phyloP scores from a whole-genome alignment of 2,329 filamentous ascomycete species.

The Didymella arachidicola region DNA sequence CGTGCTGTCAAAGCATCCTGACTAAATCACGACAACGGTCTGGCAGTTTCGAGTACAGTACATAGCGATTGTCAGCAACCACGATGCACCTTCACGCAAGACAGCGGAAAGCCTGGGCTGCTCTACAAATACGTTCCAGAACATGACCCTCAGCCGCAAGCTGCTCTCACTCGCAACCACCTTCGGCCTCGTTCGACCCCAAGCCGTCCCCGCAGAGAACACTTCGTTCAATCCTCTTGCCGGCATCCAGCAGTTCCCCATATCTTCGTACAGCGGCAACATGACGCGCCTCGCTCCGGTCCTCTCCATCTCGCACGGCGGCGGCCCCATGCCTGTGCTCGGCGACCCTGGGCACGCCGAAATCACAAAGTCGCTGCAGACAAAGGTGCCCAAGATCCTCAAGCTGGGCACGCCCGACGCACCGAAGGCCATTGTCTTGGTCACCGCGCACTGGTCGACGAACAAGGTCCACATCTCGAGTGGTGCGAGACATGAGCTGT shows the following conservation, averaged over 20 bases:
- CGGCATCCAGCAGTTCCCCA: slow-evolving; percentile 38
- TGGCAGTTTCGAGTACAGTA: slow-evolving; percentile 3
- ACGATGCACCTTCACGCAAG: slow-evolving; percentile 11
- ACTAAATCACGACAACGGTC: slow-evolving; percentile 25
- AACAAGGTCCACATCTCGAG: slow-evolving; percentile 61
- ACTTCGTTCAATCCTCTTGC: slow-evolving; percentile 36
- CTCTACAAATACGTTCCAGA: slow-evolving; percentile 3
- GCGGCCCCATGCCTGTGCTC: slow-evolving; percentile 65
- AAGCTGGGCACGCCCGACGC: slow-evolving; percentile 61
- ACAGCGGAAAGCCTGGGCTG: not conserved
- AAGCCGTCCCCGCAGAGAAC: slow-evolving; percentile 28
- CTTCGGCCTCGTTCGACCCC: slow-evolving; percentile 15
- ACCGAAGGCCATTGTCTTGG: slow-evolving; percentile 62
- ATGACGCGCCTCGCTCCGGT: slow-evolving; percentile 51
- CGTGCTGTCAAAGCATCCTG: slow-evolving; percentile 28
- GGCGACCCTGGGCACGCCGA: slow-evolving; percentile 62
- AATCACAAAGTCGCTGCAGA: slow-evolving; percentile 62
- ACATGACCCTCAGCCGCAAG: slow-evolving; percentile 29
- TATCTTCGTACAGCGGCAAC: slow-evolving; percentile 32
- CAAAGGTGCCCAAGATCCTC: slow-evolving; percentile 63
- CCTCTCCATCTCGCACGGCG: slow-evolving; percentile 52
- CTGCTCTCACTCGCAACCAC: slow-evolving; percentile 26
- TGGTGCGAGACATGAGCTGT: slow-evolving; percentile 56
- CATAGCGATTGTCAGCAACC: slow-evolving; percentile 19
- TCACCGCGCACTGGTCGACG: slow-evolving; percentile 67